Evolutionary conservation across 768 basidiomycete species (phyloP).

Genomic region (Psilocybe cyanescens): DNA sequence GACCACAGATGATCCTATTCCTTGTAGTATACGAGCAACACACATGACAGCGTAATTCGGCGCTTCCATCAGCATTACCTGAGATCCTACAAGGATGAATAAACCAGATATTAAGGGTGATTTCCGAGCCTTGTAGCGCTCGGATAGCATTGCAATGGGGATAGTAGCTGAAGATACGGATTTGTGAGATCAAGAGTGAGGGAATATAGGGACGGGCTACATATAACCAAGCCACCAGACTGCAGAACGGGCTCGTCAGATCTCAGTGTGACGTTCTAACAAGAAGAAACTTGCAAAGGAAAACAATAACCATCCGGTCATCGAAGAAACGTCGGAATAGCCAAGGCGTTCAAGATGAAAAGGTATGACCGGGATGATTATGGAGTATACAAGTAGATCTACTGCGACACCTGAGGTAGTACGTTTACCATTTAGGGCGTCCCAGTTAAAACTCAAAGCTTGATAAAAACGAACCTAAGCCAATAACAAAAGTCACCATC

Average conservation of each 20-base stretch:
- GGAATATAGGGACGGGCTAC: conserved; percentile 33
- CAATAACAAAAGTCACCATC: conserved; percentile 58
- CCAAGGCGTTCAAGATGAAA: conserved; percentile 59
- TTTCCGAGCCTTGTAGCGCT: conserved; percentile 49
- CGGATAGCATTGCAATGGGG: conserved; percentile 59
- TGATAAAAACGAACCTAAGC: conserved; percentile 41
- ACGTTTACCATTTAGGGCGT: background rate
- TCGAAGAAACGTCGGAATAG: conserved; percentile 48
- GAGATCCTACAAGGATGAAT: conserved; percentile 52
- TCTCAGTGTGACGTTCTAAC: background rate
- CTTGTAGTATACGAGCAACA: conserved; percentile 61
- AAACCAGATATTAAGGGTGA: conserved; percentile 55
- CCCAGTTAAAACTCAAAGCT: background rate
- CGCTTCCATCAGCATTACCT: conserved; percentile 67
- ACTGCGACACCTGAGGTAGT: conserved; percentile 41
- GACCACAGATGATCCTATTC: conserved; percentile 60
- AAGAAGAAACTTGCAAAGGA: conserved; percentile 48
- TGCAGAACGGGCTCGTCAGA: conserved; percentile 23
- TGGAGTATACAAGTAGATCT: conserved; percentile 63
- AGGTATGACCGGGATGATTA: conserved; percentile 66
- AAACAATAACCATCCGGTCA: conserved; percentile 64
- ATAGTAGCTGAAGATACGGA: conserved; percentile 46
- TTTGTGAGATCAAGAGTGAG: too few species aligned
- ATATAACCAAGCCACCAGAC: conserved; percentile 60
- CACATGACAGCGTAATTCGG: conserved; percentile 60